Evolutionary conservation across 805 yeast genomes (phyloP).

Genomic region (Ogataea ramenticola): DNA sequence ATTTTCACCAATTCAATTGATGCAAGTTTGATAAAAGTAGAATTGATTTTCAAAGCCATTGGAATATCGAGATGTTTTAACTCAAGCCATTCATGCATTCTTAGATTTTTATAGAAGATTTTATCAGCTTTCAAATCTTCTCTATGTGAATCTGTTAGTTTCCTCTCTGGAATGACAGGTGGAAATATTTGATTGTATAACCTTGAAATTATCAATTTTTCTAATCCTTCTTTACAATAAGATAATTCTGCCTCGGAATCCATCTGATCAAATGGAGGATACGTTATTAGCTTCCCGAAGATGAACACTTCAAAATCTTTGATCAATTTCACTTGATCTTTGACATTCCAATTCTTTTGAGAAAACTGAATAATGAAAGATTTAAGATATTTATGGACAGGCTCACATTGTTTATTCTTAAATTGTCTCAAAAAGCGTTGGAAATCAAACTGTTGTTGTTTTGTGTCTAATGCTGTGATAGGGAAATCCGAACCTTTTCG

Average conservation of each 20-base stretch:
- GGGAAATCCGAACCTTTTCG: background rate
- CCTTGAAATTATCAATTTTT: constrained; percentile 85
- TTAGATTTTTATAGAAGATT: constrained; percentile 38
- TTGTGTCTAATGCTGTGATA: constrained; percentile 3
- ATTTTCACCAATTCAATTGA: constrained; percentile 69
- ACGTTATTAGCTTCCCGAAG: constrained; percentile 48
- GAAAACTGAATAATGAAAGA: constrained; percentile 77
- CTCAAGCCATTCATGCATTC: constrained; percentile 46
- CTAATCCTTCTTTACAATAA: constrained; percentile 86
- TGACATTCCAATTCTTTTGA: constrained; percentile 59
- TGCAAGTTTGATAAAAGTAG: constrained; percentile 58
- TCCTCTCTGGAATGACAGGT: constrained; percentile 42
- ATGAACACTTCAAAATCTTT: constrained; percentile 73
- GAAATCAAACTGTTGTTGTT: constrained; percentile 60
- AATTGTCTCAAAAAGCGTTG: constrained; percentile 70
- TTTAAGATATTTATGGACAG: constrained; percentile 76
- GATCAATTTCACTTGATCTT: constrained; percentile 73
- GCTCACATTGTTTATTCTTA: constrained; percentile 73
- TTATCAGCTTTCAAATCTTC: constrained; percentile 62
- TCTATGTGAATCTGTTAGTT: constrained; percentile 46
- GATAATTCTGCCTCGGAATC: constrained; percentile 47
- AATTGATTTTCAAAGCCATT: constrained; percentile 35
- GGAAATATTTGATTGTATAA: constrained; percentile 73
- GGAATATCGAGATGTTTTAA: constrained; percentile 77
- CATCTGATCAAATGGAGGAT: constrained; percentile 70